Evolutionary conservation across 108 stramenopile species (phyloP).

Genomic region (Conticribra guillardii): DNA sequence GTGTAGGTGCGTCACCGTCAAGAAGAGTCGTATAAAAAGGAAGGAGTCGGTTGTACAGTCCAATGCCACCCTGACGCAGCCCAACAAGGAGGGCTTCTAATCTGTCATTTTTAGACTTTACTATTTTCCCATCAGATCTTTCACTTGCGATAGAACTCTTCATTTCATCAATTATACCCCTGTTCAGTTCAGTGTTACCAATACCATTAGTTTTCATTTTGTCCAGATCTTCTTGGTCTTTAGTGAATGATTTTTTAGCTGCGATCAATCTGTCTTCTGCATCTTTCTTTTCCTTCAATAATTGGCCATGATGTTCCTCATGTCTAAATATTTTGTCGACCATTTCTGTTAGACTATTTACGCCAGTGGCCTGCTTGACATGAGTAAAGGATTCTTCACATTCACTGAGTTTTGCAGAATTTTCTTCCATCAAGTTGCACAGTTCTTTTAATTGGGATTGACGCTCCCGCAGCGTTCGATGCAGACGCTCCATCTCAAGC

Average conservation of each 20-base stretch:
- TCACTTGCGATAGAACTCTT: constrained; percentile 47
- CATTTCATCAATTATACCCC: constrained; percentile 58
- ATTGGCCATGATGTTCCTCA: constrained; percentile 44
- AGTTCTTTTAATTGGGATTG: constrained; percentile 49
- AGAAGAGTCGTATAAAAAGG: constrained; percentile 59
- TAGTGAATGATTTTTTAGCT: constrained; percentile 52
- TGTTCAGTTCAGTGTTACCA: constrained; percentile 65
- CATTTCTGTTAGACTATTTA: constrained; percentile 71
- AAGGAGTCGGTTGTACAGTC: constrained; percentile 68
- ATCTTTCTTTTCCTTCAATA: constrained; percentile 63
- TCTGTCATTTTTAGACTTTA: constrained; percentile 63
- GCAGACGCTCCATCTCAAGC: constrained; percentile 46
- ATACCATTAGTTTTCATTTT: constrained; percentile 57
- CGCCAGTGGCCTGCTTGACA: constrained; percentile 73
- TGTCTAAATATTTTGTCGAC: constrained; percentile 62
- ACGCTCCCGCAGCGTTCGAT: constrained; percentile 24
- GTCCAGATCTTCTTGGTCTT: constrained; percentile 48
- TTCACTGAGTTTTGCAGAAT: constrained; percentile 19
- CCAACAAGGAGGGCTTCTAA: constrained; percentile 66
- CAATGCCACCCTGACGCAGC: constrained; percentile 68
- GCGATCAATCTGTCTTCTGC: constrained; percentile 57
- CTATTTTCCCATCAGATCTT: constrained; percentile 57
- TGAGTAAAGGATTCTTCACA: constrained; percentile 59
- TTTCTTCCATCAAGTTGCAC: constrained; percentile 25
- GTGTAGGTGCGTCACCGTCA: constrained; percentile 50